These are phyloP conservation scores for Suillus fuscotomentosus DNA, from an alignment of 768 basidiomycete species.

Conservation along the genomic window DNA sequence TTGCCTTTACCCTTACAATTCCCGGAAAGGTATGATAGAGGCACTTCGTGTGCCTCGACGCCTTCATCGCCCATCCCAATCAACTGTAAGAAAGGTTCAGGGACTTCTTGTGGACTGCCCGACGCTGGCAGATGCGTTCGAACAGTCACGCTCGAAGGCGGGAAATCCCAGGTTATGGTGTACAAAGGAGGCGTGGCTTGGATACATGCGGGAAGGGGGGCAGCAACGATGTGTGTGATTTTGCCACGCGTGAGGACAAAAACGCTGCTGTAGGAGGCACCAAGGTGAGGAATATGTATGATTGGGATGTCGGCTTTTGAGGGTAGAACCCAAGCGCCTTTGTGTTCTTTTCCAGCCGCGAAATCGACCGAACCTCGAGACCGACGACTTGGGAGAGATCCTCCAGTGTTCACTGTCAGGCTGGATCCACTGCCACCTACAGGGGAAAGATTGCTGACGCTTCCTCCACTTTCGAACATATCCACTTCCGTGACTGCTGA, in stretches of 20 bases:
- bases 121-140: slow-evolving; percentile 43
- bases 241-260: slow-evolving; percentile 70
- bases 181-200: slow-evolving; percentile 49
- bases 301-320: slow-evolving; percentile 24
- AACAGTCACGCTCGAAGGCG: slow-evolving; percentile 53
- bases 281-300: slow-evolving; percentile 16
- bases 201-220: slow-evolving; percentile 60
- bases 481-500: slow-evolving; percentile 80
- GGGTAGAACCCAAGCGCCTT: slow-evolving; percentile 26
- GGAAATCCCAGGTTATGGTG: slow-evolving; percentile 54
- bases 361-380: slow-evolving; percentile 45
- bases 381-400: slow-evolving; percentile 28
- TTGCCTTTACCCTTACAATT: slow-evolving; percentile 43
- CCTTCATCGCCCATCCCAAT: slow-evolving; percentile 70
- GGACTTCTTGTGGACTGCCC: slow-evolving; percentile 14
- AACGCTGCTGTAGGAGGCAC: slow-evolving; percentile 38
- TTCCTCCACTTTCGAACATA: slow-evolving; percentile 40
- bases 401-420: slow-evolving; percentile 19
- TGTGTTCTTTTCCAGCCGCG: slow-evolving; percentile 37
- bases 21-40: slow-evolving; percentile 44
- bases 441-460: slow-evolving; percentile 1
- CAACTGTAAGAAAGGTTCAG: slow-evolving; percentile 57
- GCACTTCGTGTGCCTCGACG: slow-evolving; percentile 70
- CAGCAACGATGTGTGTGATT: slow-evolving; percentile 64
- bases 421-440: slow-evolving; percentile 21